Evolutionary conservation across 1,284 basidiomycete species (phyloP), one percentile per base, ranked within the genome.

Genomic region (Malassezia yamatoensis): DNA sequence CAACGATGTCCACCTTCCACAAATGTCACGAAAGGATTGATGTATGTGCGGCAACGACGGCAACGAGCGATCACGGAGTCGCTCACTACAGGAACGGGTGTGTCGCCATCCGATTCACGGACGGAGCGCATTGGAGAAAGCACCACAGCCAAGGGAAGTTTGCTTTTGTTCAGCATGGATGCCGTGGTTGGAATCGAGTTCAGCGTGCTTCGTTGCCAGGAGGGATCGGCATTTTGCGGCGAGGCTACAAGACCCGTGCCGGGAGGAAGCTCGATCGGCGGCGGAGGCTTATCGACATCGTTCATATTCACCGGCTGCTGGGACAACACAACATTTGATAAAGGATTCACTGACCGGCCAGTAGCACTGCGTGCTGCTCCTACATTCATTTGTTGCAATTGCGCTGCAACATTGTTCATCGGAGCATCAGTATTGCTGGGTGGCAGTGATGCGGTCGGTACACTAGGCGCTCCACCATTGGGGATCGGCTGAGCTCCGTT

Each of bases 1-100:
- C 94, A 96, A 80, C 91, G 83, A 77, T 90, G 91, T 35, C 94
- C 94, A 60, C 90, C 90, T 74, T 99, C 94, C 72, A 96, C 90
- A 76, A 98, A 99, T 66, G 90, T 89, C 39, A 96, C 91, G 73
- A 89, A 99, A 4, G 94, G 93, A 76, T 98, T 96, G 78, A 99
- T 98, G 78, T 98, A 98, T 41, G 90, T 89, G 70, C 94, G 83
- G 81, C 94, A 98, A 38, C 93, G 83, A 61, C 94, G 83, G 78
- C 94, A 98, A 43, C 94, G 87, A 44, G 94, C 93, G 68, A 98
- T 98, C 45, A 98, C 87, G 0, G 88, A 90, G 76, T 98, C 94
- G 1, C 86, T 83, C 2, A 96, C 83, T 36, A 96, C 81, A 11
- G 90, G 89, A 12, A 96, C 89, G 0, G 83, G 80, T 49, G 84